A percentile compares a stretch with the other conserved stretches of the same genome.
Conservation (phyloP, 495 filamentous ascomycete genomes). For the Massariosphaeria phaeospora region DNA sequence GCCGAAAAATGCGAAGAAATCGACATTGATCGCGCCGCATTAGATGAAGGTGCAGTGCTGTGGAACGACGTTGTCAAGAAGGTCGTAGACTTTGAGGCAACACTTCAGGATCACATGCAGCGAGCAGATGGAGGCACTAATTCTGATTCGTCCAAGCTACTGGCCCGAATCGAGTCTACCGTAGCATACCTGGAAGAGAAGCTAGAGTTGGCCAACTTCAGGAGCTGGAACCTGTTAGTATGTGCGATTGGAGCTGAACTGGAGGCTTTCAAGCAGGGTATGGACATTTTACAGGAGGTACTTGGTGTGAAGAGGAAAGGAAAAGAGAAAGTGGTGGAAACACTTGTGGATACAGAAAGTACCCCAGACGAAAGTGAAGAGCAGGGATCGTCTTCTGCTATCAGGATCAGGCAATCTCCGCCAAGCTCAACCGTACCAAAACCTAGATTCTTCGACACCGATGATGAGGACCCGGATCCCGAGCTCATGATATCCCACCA, state of each 20-base stretch:
- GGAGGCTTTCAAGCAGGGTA: slow-evolving; percentile 71
- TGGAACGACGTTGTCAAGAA: slow-evolving; percentile 69
- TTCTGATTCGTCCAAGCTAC: slow-evolving; percentile 37
- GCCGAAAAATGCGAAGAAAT: slow-evolving; percentile 55
- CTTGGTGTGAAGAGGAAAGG: slow-evolving; percentile 35
- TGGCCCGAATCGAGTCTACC: slow-evolving; percentile 54
- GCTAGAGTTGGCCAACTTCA: slow-evolving; percentile 56
- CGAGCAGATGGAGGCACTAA: slow-evolving; percentile 8
- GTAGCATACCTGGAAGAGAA: slow-evolving; percentile 56
- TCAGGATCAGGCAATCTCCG: slow-evolving; percentile 9
- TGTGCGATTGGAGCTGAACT: slow-evolving; percentile 86
- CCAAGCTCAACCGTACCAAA: not conserved
- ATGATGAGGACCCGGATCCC: slow-evolving; percentile 38
- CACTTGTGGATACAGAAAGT: slow-evolving; percentile 16
- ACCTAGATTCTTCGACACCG: slow-evolving; percentile 27
- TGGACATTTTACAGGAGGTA: slow-evolving; percentile 55
- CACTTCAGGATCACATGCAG: slow-evolving; percentile 54
- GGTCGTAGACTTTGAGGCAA: slow-evolving; percentile 64
- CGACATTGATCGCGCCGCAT: slow-evolving; percentile 63
- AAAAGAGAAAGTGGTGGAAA: slow-evolving; percentile 13
- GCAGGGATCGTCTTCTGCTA: slow-evolving; percentile 18
- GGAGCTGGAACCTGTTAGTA: slow-evolving; percentile 81
- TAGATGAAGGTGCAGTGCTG: slow-evolving; percentile 76
- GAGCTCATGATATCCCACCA: slow-evolving; percentile 46
- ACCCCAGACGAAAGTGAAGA: slow-evolving; percentile 11